Conservation (phyloP, 257 asterid genomes). For the Cordia subcordata region DNA sequence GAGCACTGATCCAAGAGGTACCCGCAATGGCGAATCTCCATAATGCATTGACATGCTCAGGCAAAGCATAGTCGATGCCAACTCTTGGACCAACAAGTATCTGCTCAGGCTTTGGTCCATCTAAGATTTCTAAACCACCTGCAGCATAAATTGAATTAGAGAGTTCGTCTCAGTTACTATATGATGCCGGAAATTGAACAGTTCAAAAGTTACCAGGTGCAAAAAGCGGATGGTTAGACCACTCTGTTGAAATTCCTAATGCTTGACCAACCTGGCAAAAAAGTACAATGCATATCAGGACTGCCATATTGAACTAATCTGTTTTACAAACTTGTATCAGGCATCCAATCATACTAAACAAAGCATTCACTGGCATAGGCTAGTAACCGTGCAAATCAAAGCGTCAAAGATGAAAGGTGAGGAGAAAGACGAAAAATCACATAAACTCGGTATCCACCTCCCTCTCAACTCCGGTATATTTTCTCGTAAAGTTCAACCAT, state of each 20-base stretch:
- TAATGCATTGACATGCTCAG: conserved; percentile 63
- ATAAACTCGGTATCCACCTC: too few relatives aligned
- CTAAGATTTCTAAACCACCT: conserved; percentile 92
- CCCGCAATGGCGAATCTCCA: conserved; percentile 93
- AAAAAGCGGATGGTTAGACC: conserved; percentile 87
- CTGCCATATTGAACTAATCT: neutral
- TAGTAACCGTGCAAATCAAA: too few relatives aligned
- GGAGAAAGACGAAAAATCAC: too few relatives aligned
- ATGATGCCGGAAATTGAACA: neutral
- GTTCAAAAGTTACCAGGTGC: conserved; percentile 48
- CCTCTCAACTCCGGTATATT: too few relatives aligned
- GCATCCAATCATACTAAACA: too few relatives aligned
- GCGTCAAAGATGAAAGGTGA: too few relatives aligned
- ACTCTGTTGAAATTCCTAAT: conserved; percentile 74
- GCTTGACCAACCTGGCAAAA: conserved; percentile 85
- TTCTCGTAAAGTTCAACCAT: too few relatives aligned
- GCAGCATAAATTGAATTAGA: conserved; percentile 3
- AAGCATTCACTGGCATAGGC: too few relatives aligned
- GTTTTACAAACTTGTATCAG: neutral
- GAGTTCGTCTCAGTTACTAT: neutral
- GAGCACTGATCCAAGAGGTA: conserved; percentile 87
- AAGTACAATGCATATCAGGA: neutral
- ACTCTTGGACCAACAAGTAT: conserved; percentile 86
- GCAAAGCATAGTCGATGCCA: conserved; percentile 78
- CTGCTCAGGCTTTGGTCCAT: conserved; percentile 71